A percentile compares a stretch with the other conserved stretches of the same genome.
Evolutionary conservation across 1,284 basidiomycete genomes (phyloP).

Genomic region (Coniophora puteana): DNA sequence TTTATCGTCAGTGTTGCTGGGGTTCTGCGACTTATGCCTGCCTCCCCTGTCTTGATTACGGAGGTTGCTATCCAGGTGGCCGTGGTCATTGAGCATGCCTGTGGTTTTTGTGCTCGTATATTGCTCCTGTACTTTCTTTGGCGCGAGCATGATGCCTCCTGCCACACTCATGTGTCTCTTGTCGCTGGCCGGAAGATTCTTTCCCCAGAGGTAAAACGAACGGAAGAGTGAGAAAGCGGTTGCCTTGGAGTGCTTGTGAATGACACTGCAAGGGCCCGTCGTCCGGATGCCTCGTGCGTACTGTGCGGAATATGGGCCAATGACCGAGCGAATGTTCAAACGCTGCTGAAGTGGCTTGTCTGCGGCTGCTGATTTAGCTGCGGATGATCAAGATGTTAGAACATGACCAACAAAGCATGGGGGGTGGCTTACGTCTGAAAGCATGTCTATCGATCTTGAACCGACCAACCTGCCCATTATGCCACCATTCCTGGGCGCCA

Average conservation of each 20-base stretch:
- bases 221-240: conserved; percentile 74
- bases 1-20: conserved; percentile 21
- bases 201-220: conserved; percentile 47
- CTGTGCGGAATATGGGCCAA: conserved; percentile 47
- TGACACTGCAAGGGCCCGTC: conserved; percentile 59
- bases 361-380: conserved; percentile 40
- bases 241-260: conserved; percentile 77
- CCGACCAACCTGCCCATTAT: conserved; percentile 58
- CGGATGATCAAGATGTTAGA: conserved; percentile 8
- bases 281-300: conserved; percentile 31
- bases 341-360: conserved; percentile 63
- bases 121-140: conserved; percentile 67
- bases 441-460: conserved; percentile 57
- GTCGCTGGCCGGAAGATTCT: conserved; percentile 12
- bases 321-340: conserved; percentile 54
- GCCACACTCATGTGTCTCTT: conserved; percentile 37
- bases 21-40: conserved; percentile 13
- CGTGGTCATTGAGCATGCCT: conserved; percentile 61
- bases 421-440: conserved; percentile 42
- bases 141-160: conserved; percentile 59
- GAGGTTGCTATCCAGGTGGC: conserved; percentile 44
- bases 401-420: conserved; percentile 5
- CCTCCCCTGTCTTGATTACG: conserved; percentile 22
- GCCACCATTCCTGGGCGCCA: conserved; percentile 63
- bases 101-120: conserved; percentile 78